A percentile compares a stretch with the other conserved stretches of the same genome.
Conservation (phyloP, 352 stramenopile species). For the Phytopythium helicoides region DNA sequence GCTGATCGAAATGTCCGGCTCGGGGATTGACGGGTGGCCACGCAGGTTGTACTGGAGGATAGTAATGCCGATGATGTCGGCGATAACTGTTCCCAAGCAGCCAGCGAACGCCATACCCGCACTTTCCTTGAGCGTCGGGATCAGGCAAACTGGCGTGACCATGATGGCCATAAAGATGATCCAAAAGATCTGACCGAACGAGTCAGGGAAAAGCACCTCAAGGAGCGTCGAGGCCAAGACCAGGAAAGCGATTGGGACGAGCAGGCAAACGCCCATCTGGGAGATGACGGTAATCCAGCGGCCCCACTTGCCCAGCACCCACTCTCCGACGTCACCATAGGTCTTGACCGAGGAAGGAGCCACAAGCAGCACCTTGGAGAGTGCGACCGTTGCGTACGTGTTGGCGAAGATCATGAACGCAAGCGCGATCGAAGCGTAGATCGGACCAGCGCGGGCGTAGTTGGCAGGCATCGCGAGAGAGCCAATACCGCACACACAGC, state of each 20-base stretch:
- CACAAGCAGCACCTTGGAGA: slow-evolving; percentile 49
- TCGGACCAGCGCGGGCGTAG: slow-evolving; percentile 41
- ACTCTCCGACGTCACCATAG: slow-evolving; percentile 47
- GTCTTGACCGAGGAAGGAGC: slow-evolving; percentile 41
- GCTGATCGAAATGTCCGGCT: slow-evolving; percentile 35
- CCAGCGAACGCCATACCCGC: slow-evolving; percentile 39
- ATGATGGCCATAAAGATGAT: slow-evolving; percentile 41
- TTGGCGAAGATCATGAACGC: slow-evolving; percentile 53
- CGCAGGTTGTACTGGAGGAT: slow-evolving; percentile 47
- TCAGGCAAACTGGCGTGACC: slow-evolving; percentile 38
- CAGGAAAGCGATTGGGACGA: slow-evolving; percentile 40
- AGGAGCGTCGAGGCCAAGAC: slow-evolving; percentile 39
- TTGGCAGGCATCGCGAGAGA: slow-evolving; percentile 61
- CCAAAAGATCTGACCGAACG: slow-evolving; percentile 35
- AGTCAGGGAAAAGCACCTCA: slow-evolving; percentile 39
- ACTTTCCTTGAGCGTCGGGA: too few relatives aligned
- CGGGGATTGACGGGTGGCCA: slow-evolving; percentile 31
- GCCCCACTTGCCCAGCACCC: too few relatives aligned
- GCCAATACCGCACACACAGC: slow-evolving; percentile 55
- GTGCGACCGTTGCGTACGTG: slow-evolving; percentile 38
- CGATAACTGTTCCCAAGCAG: slow-evolving; percentile 43
- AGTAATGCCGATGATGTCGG: slow-evolving; percentile 32
- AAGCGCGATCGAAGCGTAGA: slow-evolving; percentile 36
- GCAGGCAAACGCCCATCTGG: slow-evolving; percentile 41
- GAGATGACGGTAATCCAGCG: slow-evolving; percentile 32